Base-by-base conservation (phyloP, 2,329 filamentous ascomycete species). In the Fusarium floridanum region DNA sequence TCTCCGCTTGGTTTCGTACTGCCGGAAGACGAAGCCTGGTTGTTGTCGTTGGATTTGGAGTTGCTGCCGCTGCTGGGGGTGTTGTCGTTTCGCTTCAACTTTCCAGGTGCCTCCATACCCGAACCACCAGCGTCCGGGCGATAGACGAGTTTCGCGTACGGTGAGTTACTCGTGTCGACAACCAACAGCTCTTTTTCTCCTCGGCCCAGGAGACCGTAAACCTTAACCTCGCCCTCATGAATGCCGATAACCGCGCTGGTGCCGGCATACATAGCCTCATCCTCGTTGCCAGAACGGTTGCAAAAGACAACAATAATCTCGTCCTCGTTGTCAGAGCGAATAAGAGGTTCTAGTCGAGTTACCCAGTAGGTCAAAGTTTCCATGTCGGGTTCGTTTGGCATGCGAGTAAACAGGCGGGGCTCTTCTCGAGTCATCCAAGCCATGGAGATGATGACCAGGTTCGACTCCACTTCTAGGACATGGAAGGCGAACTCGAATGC, bases 301-400 rank as follows among this genome's bases (percentile, higher is more conserved):
- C 90, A 91, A 72, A 95, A 88, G 0, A 95, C 86, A 0, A 95
- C 85, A 41, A 94, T 89, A 20, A 93, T 87, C 66, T 94, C 92
- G 0, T 89, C 87, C 0, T 85, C 77, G 0, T 71, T 83, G 2
- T 90, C 86, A 0, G 83, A 78, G 11, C 87, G 84, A 34, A 92
- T 90, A 0, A 92, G 64, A 0, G 94, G 94, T 65, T 93, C 91
- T 5, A 96, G 85, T 0, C 94, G 88, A 20, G 90, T 88, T 0
- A 94, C 85, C 94, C 94, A 96, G 77, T 96, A 96, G 0, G 89
- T 88, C 10, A 96, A 80, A 0, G 93, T 95, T 27, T 94, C 90
- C 83, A 93, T 87, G 73, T 95, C 93, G 0, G 93, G 92, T 60
- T 91, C 88, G 1, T 86, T 80, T 0, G 89, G 89, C 73, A 73